These are phyloP conservation scores for Jaapia argillacea DNA, from an alignment of 768 basidiomycete genomes.

Conservation along the genomic window DNA sequence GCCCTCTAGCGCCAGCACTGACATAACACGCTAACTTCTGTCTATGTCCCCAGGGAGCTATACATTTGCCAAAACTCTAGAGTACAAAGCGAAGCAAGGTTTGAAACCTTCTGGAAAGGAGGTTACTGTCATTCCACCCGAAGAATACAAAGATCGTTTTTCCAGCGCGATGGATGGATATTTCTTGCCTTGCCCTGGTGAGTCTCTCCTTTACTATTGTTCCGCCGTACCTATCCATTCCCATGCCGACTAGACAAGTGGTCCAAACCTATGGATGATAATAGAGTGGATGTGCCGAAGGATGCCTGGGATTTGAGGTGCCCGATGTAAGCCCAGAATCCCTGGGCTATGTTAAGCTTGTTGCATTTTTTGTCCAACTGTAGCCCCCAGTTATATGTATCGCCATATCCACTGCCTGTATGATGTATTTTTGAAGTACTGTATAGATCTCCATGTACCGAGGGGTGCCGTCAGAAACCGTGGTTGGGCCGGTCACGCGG, in stretches of 20 bases:
- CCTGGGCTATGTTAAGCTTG: too few species aligned
- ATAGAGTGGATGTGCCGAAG: not conserved
- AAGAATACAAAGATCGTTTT: slow-evolving; percentile 73
- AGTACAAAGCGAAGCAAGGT: slow-evolving; percentile 78
- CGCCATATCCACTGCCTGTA: too few species aligned
- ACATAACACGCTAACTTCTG: not conserved
- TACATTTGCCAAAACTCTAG: slow-evolving; percentile 78
- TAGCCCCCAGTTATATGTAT: too few species aligned
- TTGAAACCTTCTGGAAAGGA: slow-evolving; percentile 55
- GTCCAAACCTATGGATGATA: not conserved
- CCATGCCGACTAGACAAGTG: not conserved
- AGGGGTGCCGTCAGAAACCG: too few species aligned
- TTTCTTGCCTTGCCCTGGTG: not conserved
- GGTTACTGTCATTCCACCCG: slow-evolving; percentile 71
- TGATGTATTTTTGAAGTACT: too few species aligned
- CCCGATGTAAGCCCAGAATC: not conserved
- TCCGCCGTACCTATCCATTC: not conserved
- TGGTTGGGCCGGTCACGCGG: too few species aligned
- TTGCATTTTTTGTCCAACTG: too few species aligned
- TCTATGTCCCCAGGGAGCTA: slow-evolving; percentile 48
- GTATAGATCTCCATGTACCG: too few species aligned
- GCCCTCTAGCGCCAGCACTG: not conserved
- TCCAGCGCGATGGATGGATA: slow-evolving; percentile 51
- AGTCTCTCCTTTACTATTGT: not conserved
- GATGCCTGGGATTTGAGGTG: not conserved